Evolutionary conservation across 768 basidiomycete species (phyloP).

Genomic region (Phylloporus arenicola): DNA sequence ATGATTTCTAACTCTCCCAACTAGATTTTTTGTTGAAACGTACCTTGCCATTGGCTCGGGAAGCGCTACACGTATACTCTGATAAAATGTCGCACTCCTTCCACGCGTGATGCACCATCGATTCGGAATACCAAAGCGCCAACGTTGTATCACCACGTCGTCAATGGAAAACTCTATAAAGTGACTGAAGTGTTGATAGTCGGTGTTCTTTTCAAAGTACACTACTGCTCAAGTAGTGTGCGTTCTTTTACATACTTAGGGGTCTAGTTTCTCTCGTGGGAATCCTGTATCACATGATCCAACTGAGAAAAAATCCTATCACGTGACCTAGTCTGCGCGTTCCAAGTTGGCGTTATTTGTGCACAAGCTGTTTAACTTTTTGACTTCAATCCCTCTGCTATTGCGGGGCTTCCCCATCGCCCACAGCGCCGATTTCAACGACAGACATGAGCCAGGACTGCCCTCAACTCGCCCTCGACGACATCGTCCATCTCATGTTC

Average conservation of each 20-base stretch:
- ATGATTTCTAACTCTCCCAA: not conserved
- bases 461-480: slow-evolving; percentile 46
- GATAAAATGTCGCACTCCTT: too few relatives aligned
- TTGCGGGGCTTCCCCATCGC: slow-evolving; percentile 10
- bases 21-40: not conserved
- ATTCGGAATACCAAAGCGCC: too few relatives aligned
- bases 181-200: not conserved
- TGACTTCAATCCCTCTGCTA: slow-evolving; percentile 20
- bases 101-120: too few relatives aligned
- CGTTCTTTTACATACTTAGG: too few relatives aligned
- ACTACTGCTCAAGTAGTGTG: too few relatives aligned
- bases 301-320: slow-evolving; percentile 21
- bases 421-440: slow-evolving; percentile 1
- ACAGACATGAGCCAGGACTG: slow-evolving; percentile 30
- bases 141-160: not conserved
- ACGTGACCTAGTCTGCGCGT: slow-evolving; percentile 34
- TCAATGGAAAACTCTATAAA: too few relatives aligned
- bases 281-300: slow-evolving; percentile 18
- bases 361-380: slow-evolving; percentile 24
- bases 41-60: too few relatives aligned
- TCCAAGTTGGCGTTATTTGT: slow-evolving; percentile 32
- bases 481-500: slow-evolving; percentile 51
- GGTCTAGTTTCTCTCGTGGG: too few relatives aligned
- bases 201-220: too few relatives aligned
- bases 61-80: not conserved